These are phyloP conservation scores for Parachaetomium inaequale DNA, from an alignment of 495 filamentous ascomycete species.

Conservation along the genomic window DNA sequence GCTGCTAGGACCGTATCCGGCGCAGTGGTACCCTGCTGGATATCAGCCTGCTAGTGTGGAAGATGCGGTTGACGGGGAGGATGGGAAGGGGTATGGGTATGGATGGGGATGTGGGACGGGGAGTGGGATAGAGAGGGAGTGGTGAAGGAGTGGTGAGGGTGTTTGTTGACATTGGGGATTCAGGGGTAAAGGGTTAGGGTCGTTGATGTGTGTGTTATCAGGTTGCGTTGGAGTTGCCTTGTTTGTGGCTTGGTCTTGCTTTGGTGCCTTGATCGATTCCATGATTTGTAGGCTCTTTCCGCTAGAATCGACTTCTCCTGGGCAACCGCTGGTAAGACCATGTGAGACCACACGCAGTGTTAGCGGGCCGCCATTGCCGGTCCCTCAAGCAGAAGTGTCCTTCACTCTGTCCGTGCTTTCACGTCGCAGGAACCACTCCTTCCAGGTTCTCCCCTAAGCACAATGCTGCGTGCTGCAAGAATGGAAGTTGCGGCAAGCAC, in stretches of 20 bases:
- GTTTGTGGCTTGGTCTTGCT: background rate
- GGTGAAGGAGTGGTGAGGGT: background rate
- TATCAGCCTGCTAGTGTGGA: conserved; percentile 13
- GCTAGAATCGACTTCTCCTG: no score
- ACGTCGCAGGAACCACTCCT: no score
- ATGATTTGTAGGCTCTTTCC: no score
- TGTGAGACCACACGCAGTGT: no score
- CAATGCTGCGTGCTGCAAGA: no score
- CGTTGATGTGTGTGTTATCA: background rate
- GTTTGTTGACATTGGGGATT: background rate
- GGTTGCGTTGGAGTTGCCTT: background rate
- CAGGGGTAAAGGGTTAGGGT: conserved; percentile 9
- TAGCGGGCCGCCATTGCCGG: no score
- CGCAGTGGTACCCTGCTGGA: background rate
- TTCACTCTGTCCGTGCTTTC: no score
- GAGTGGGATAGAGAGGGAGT: background rate
- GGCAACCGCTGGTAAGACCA: no score
- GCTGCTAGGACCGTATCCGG: background rate
- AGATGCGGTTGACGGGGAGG: background rate
- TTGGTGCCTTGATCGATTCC: background rate
- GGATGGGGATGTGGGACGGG: background rate
- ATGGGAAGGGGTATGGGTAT: background rate
- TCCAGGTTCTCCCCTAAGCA: no score
- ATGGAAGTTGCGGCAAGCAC: no score
- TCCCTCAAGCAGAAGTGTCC: no score